phyloP scores from a whole-genome alignment of 139 green algal genomes.

The Ostreobium quekettii region DNA sequence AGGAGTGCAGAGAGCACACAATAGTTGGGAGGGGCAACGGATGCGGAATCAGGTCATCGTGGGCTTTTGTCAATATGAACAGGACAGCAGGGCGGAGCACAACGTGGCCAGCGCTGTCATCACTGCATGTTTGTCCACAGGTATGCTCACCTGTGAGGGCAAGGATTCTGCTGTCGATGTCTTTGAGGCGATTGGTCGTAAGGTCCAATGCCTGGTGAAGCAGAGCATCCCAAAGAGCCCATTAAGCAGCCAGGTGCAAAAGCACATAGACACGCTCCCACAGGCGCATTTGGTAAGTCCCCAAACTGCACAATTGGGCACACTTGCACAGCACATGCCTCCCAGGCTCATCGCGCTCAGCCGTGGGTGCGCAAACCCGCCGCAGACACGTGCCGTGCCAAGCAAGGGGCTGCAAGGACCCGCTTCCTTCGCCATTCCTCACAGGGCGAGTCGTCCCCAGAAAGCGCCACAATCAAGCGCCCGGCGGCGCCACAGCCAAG shows the following conservation, averaged over 20 bases:
- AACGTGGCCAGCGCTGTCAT: not conserved
- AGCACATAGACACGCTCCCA: not conserved
- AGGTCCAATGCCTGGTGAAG: conserved; percentile 60
- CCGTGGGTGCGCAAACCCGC: no score
- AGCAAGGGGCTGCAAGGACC: no score
- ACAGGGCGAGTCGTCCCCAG: no score
- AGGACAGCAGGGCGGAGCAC: not conserved
- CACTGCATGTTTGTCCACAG: no score
- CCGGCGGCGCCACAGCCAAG: no score
- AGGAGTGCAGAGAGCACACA: not conserved
- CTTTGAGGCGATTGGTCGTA: conserved; percentile 67
- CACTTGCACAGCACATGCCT: no score
- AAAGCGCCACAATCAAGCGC: no score
- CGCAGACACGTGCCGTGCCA: no score
- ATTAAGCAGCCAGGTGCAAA: not conserved
- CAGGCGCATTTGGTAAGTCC: not conserved
- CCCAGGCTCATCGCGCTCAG: no score
- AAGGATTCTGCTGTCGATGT: conserved; percentile 60
- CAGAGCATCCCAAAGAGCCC: conserved; percentile 9
- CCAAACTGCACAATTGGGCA: not conserved
- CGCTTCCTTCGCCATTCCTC: no score
- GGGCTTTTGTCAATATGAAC: not conserved
- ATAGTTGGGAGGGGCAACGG: not conserved
- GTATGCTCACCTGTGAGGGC: conserved; percentile 44
- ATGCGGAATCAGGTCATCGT: not conserved